Percentiles rank a stretch among this genome's conserved stretches.
Evolutionary conservation across 805 yeast species (phyloP).

Genomic region (Pichia sporocuriosa): DNA sequence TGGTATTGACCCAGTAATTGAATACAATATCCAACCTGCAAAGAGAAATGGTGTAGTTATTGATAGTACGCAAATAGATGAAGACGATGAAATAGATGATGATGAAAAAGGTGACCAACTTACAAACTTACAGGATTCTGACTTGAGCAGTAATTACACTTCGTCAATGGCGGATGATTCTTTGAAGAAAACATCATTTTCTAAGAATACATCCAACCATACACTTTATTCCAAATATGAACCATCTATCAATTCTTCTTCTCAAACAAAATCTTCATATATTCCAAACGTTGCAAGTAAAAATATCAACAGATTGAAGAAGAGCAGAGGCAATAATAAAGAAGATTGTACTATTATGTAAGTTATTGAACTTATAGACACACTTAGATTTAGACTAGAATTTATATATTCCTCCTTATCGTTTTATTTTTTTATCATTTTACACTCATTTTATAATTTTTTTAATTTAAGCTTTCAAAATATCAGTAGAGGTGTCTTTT

Average conservation of each 20-base stretch:
- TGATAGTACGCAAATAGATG: not conserved
- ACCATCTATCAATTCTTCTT: not conserved
- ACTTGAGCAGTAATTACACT: not conserved
- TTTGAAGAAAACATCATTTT: not conserved
- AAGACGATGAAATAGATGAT: slow-evolving; percentile 2
- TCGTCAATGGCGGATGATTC: slow-evolving; percentile 1
- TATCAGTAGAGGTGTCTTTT: too few relatives aligned
- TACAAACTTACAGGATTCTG: not conserved
- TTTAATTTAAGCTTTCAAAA: too few relatives aligned
- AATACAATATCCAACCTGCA: slow-evolving; percentile 16
- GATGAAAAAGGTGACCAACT: slow-evolving; percentile 4
- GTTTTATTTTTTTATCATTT: too few relatives aligned
- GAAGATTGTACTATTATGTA: slow-evolving; percentile 31
- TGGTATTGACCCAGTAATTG: slow-evolving; percentile 45
- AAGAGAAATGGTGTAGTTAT: not conserved
- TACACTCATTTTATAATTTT: too few relatives aligned
- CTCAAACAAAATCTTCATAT: slow-evolving; percentile 3
- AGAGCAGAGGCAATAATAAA: slow-evolving; percentile 16
- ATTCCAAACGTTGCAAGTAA: slow-evolving; percentile 8
- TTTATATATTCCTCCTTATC: too few relatives aligned
- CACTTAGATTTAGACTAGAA: too few relatives aligned
- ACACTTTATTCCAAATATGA: not conserved
- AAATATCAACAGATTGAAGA: slow-evolving; percentile 13
- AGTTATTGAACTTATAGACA: not conserved
- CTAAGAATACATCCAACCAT: not conserved